Evolutionary conservation across 495 filamentous ascomycete species (phyloP), one percentile per base, ranked within the genome.

Genomic region (Rusavskia elegans): DNA sequence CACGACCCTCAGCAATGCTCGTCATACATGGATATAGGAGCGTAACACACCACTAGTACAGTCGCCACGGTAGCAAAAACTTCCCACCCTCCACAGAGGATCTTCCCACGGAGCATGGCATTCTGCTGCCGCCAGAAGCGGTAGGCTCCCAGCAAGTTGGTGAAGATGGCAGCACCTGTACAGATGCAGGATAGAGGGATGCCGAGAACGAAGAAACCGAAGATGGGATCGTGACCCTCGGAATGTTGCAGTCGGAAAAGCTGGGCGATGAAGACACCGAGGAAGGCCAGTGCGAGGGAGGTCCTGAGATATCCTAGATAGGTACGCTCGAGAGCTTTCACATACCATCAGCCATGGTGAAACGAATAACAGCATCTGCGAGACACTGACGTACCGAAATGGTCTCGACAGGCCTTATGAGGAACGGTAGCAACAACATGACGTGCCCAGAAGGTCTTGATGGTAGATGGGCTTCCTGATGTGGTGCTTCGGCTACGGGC

Each of bases 291-390:
- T 7, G 77, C 68, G 23, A 84, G 63, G 0, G 83, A 84, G 8
- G 84, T 88, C 48, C 85, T 23, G 4, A 46, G 23, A 20, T 46
- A 46, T 9, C 44, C 44, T 1, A 46, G 44, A 29, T 46, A 90
- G 35, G 84, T 92, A 53, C 84, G 71, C 65, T 92, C 84, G 25
- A 87, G 72, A 29, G 85, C 87, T 89, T 61, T 45, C 48, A n/a
- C n/a, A 41, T 4, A 44, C 1, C n/a, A 38, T 36, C 14, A 25
- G 17, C 20, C 14, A 17, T 9, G 16, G 40, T 32, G 45, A 23
- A 6, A 27, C 25, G 7, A 46, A 13, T 2, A 30, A 36, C n/a
- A 27, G 19, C 13, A 10, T 19, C 8, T 36, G 17, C 11, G 19
- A 14, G 37, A 45, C 16, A 25, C 1, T 13, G 2, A 50, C 58